Conservation (phyloP, 2,329 filamentous ascomycete species). For the Neopestalotiopsis sp. region DNA sequence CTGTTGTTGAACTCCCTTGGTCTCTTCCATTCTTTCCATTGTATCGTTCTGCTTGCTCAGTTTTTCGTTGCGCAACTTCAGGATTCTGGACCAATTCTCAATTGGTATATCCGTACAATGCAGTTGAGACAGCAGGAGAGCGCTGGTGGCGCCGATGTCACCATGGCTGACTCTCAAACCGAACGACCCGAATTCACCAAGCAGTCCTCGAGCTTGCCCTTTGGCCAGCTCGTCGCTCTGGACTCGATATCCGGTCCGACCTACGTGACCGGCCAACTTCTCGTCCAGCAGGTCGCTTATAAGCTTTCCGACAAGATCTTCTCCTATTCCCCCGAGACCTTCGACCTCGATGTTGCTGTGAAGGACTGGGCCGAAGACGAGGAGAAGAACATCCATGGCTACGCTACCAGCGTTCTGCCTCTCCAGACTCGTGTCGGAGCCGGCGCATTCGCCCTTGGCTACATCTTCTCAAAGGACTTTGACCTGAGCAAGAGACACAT, state of each 20-base stretch:
- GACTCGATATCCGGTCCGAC: slow-evolving; percentile 80
- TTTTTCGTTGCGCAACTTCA: not conserved
- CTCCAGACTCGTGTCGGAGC: slow-evolving; percentile 90
- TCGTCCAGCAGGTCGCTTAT: slow-evolving; percentile 96
- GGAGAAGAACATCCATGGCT: slow-evolving; percentile 82
- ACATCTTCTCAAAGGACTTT: slow-evolving; percentile 97
- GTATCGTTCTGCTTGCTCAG: slow-evolving; percentile 13
- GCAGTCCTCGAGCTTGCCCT: slow-evolving; percentile 60
- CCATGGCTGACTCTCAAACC: slow-evolving; percentile 35
- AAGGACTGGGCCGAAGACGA: slow-evolving; percentile 75
- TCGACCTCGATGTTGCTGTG: slow-evolving; percentile 85
- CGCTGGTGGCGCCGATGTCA: slow-evolving; percentile 38
- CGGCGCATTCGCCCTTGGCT: slow-evolving; percentile 89
- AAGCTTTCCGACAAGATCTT: slow-evolving; percentile 96
- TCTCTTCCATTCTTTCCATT: slow-evolving; percentile 14
- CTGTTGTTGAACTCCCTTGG: not conserved
- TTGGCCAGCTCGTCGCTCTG: slow-evolving; percentile 60
- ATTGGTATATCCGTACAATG: slow-evolving; percentile 28
- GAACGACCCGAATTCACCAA: slow-evolving; percentile 42
- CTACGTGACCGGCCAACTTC: slow-evolving; percentile 89
- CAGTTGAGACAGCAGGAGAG: slow-evolving; percentile 45
- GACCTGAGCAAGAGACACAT: slow-evolving; percentile 89
- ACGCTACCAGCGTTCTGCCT: slow-evolving; percentile 76
- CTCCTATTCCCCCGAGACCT: slow-evolving; percentile 92
- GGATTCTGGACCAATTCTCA: not conserved